Evolutionary conservation across 2,329 filamentous ascomycete species (phyloP).

Genomic region (Colletotrichum chlorophyti): DNA sequence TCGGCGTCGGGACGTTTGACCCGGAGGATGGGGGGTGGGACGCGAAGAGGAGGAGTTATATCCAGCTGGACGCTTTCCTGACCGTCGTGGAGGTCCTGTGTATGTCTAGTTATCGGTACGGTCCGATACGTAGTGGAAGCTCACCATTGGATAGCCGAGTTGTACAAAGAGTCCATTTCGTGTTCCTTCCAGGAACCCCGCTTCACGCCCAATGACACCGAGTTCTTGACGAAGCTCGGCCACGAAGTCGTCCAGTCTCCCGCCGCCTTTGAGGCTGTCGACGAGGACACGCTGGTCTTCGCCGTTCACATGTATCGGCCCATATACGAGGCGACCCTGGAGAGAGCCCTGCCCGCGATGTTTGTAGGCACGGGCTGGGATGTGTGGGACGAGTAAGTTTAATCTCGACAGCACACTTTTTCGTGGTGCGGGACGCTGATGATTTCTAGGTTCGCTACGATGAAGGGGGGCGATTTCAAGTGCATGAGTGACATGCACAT

Average conservation of each 20-base stretch:
- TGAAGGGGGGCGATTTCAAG: constrained; percentile 35
- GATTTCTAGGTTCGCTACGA: constrained; percentile 19
- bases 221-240: constrained; percentile 62
- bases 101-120: constrained; percentile 33
- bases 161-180: constrained; percentile 39
- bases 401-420: too few species aligned
- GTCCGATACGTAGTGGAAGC: background rate
- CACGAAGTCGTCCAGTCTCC: constrained; percentile 60
- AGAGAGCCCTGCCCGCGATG: constrained; percentile 52
- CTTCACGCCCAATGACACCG: constrained; percentile 54
- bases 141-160: constrained; percentile 14
- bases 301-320: constrained; percentile 66
- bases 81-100: constrained; percentile 52
- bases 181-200: constrained; percentile 62
- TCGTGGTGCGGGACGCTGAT: too few species aligned
- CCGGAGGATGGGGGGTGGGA: constrained; percentile 53
- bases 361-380: constrained; percentile 64
- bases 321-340: constrained; percentile 60
- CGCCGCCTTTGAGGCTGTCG: constrained; percentile 56
- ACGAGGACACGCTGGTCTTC: constrained; percentile 59
- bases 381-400: constrained; percentile 57
- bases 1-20: constrained; percentile 63
- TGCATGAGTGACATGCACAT: constrained; percentile 42
- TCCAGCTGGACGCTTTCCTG: constrained; percentile 61
- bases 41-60: constrained; percentile 52